phyloP scores from a whole-genome alignment of 1,139 yeast genomes.

The Arxiozyma heterogenica region DNA sequence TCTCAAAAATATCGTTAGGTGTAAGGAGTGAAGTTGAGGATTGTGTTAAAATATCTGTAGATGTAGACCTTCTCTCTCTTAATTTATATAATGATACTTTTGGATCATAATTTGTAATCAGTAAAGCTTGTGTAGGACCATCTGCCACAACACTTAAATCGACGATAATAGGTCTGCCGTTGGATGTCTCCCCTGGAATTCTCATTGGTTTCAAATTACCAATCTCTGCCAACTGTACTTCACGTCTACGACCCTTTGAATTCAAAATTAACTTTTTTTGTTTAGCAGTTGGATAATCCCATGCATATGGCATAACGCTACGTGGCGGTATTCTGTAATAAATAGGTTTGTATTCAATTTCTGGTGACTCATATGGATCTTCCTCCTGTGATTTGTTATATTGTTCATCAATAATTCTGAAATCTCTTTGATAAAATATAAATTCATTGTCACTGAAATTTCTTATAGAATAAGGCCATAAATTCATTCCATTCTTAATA shows the following conservation, averaged over 20 bases:
- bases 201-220: constrained; percentile 87
- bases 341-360: constrained; percentile 53
- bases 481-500: constrained; percentile 58
- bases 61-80: constrained; percentile 11
- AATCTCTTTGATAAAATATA: constrained; percentile 77
- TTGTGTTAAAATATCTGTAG: constrained; percentile 7
- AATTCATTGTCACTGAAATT: constrained; percentile 83
- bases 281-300: constrained; percentile 92
- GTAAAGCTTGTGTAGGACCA: constrained; percentile 86
- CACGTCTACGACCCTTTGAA: constrained; percentile 64
- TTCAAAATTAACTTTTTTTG: constrained; percentile 72
- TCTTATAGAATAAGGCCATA: constrained; percentile 90
- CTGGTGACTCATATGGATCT: constrained; percentile 51
- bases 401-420: constrained; percentile 41
- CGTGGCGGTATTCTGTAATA: constrained; percentile 74
- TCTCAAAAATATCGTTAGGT: constrained; percentile 49
- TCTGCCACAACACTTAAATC: constrained; percentile 93
- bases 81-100: constrained; percentile 62
- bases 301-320: constrained; percentile 96
- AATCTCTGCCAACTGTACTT: constrained; percentile 80
- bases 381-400: constrained; percentile 31
- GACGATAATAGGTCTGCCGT: constrained; percentile 41
- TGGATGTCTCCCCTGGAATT: constrained; percentile 43
- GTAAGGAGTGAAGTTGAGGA: constrained; percentile 28
- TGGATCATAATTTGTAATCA: constrained; percentile 76